These are phyloP conservation scores for Pseudozyma flocculosa DNA, from an alignment of 1,284 basidiomycete genomes.

Conservation along the genomic window DNA sequence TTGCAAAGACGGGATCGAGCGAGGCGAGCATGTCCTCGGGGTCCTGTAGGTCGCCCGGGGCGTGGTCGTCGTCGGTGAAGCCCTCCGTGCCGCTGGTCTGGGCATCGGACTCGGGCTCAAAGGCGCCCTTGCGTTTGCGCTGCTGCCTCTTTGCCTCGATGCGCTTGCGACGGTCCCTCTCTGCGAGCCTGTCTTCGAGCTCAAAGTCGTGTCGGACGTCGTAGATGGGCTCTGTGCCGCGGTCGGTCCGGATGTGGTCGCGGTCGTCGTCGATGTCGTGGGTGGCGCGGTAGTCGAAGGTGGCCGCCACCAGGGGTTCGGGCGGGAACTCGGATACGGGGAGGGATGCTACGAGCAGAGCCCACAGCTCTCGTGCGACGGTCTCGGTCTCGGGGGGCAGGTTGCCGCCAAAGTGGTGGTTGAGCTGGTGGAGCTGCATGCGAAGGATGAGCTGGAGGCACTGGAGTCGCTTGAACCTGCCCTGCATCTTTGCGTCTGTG, in stretches of 20 bases:
- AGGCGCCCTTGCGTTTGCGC: too few relatives aligned
- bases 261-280: constrained; percentile 23
- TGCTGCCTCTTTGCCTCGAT: too few relatives aligned
- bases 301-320: constrained; percentile 33
- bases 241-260: neutral
- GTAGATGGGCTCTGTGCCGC: too few relatives aligned
- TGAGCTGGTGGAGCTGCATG: constrained; percentile 36
- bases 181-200: neutral
- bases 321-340: constrained; percentile 27
- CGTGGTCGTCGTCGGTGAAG: constrained; percentile 15
- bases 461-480: constrained; percentile 33
- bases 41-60: constrained; percentile 4
- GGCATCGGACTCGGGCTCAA: neutral
- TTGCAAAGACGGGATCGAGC: constrained; percentile 33
- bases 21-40: constrained; percentile 29
- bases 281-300: constrained; percentile 24
- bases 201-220: too few relatives aligned
- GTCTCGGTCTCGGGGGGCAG: constrained; percentile 39
- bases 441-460: constrained; percentile 45
- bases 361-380: constrained; percentile 46
- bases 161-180: neutral
- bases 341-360: constrained; percentile 36
- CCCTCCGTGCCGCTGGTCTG: constrained; percentile 4
- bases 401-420: constrained; percentile 18
- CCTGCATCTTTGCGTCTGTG: constrained; percentile 22